Evolutionary conservation across 495 filamentous ascomycete genomes (phyloP).

Genomic region (Patellaria atrata): DNA sequence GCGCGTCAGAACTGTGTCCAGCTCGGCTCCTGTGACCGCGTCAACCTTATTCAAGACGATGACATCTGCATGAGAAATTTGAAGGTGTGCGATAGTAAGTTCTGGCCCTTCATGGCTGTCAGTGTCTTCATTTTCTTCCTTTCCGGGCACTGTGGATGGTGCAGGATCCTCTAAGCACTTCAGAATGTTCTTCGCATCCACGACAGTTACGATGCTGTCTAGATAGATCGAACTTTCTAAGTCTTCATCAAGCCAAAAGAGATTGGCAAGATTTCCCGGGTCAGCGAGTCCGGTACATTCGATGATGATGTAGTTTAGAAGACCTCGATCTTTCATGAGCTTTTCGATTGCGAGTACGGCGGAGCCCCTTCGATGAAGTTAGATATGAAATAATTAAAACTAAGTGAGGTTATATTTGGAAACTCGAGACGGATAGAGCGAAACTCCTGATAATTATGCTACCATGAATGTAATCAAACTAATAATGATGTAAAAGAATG

Average conservation of each 20-base stretch:
- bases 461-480: conserved; percentile 3
- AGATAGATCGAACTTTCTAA: conserved; percentile 88
- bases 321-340: conserved; percentile 85
- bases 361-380: conserved; percentile 44
- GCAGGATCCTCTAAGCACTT: conserved; percentile 62
- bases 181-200: conserved; percentile 88
- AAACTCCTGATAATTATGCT: no score
- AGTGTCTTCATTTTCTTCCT: conserved; percentile 38
- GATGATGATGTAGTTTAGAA: conserved; percentile 95
- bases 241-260: conserved; percentile 96
- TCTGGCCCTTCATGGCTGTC: conserved; percentile 38
- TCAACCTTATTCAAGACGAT: conserved; percentile 92
- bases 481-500: neutral
- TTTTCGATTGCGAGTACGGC: conserved; percentile 89
- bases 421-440: no score
- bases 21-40: conserved; percentile 54
- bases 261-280: conserved; percentile 84
- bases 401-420: no score
- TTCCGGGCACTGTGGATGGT: conserved; percentile 18
- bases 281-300: conserved; percentile 94
- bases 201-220: conserved; percentile 89
- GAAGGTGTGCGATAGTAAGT: conserved; percentile 82
- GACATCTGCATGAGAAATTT: conserved; percentile 95
- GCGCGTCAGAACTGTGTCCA: conserved; percentile 48
- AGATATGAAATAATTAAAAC: neutral